Base-by-base conservation (phyloP, 2,329 filamentous ascomycete genomes). In the Clathrospora elynae region DNA sequence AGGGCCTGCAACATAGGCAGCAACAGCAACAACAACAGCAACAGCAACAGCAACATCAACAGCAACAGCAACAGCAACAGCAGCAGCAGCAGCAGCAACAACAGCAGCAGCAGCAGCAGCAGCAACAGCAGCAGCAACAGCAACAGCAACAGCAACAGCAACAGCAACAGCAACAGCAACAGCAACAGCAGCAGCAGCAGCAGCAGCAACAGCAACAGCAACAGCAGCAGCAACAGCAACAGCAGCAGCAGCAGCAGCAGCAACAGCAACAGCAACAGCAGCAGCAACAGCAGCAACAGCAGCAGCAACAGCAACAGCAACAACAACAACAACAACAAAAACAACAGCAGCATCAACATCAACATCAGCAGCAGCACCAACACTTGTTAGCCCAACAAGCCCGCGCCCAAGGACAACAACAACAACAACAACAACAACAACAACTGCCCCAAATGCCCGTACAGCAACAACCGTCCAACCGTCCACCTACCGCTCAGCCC, bases 21-120 rank as follows among this genome's bases (percentile, higher is more conserved):
- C n/a, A n/a, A n/a, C n/a, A 81, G 78, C 56, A 79, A 79, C 37
- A 73, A 75, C 47, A 77, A 70, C 22, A 66, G 66, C 5, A 48
- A 46, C 14, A 69, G 70, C 30, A 70, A 73, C 66, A 57, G 65
- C 19, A 66, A 56, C 10, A 72, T 68, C 53, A 53, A 9, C 50
- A 49, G 6, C n/a, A n/a, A n/a, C n/a, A n/a, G n/a, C 64, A 65
- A 45, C 54, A 56, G 19, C 30, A 49, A 11, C 66, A 67, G 35
- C 46, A 48, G 17, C 49, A 54, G 11, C 65, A 66, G 25, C 44
- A 45, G 5, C 64, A 62, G 32, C 63, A 62, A 42, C 51, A 50
- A 8, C 44, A 46, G 11, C 53, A 62, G 49, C 63, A 61, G 19
- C 62, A 66, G 41, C 62, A 59, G 16, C 64, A 66, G 38, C 55